Conservation (phyloP, 805 yeast genomes). For the Teunomyces tritomae region DNA sequence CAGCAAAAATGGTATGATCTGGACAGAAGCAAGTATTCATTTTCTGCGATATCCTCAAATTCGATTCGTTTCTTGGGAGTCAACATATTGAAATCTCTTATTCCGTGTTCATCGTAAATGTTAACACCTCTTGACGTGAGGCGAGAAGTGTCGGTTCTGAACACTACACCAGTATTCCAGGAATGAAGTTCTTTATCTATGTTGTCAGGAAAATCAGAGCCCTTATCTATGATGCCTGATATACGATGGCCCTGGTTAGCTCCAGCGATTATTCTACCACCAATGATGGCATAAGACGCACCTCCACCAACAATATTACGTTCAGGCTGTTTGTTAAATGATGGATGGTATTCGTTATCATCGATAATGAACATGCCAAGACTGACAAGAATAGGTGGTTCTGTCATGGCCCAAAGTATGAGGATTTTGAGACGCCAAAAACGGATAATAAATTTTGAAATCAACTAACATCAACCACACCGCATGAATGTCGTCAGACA, state of each 20-base stretch:
- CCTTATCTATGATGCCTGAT: slow-evolving; percentile 78
- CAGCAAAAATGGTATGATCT: slow-evolving; percentile 70
- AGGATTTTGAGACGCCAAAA: background rate
- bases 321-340: slow-evolving; percentile 30
- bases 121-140: slow-evolving; percentile 82
- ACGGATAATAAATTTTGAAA: background rate
- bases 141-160: slow-evolving; percentile 51
- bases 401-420: background rate
- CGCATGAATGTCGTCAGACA: background rate
- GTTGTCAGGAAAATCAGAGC: slow-evolving; percentile 65
- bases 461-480: background rate
- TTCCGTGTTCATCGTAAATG: slow-evolving; percentile 60
- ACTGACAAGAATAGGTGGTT: slow-evolving; percentile 45
- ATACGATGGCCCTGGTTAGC: slow-evolving; percentile 31
- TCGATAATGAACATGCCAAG: slow-evolving; percentile 91
- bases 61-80: slow-evolving; percentile 62
- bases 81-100: slow-evolving; percentile 53
- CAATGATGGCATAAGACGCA: slow-evolving; percentile 76
- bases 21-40: slow-evolving; percentile 34
- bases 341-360: slow-evolving; percentile 62
- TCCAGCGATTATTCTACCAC: slow-evolving; percentile 59
- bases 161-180: slow-evolving; percentile 64
- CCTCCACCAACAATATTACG: slow-evolving; percentile 82
- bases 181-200: slow-evolving; percentile 43
- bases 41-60: slow-evolving; percentile 48